Evolutionary conservation across 2,329 filamentous ascomycete species (phyloP), one percentile per base, ranked within the genome.

Genomic region (Diaporthe longicolla): DNA sequence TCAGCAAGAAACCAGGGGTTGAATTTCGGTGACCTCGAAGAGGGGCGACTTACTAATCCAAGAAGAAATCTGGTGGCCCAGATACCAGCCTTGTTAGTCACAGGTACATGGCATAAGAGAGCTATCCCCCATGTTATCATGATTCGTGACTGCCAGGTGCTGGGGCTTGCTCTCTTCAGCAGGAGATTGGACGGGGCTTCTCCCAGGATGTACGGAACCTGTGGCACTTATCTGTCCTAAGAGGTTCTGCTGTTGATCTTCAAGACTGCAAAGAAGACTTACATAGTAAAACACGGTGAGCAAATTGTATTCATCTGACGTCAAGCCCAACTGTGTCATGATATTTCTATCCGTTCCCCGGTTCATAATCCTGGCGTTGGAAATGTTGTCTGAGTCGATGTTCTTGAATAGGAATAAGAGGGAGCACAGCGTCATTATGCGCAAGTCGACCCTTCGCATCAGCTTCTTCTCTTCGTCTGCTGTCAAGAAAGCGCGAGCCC

Each of bases 351-450:
- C 70, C 7, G 83, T 85, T 9, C 83, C 84, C 54, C 77, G 79
- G 68, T 86, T 84, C 84, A 86, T 86, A 48, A 85, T 85, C 13
- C 84, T 80, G 10, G 83, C 84, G 71, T 85, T 86, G 1, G 83
- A 83, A 19, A 85, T 77, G 76, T 85, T 85, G 70, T 82, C 79
- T 10, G 79, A 76, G 63, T 85, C 84, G 4, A 85, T 75, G 19
- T 83, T 83, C 72, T 85, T 85, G 69, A 85, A 81, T 71, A 85
- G 77, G 68, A 85, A 85, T 13, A 85, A 81, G 9, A 84, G 71
- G 0, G 83, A 83, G 63, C 83, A 80, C n/a, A 85, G 76, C 0
- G 83, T 81, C 82, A 86, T 84, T 1, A 86, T 78, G 54, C 82
- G 83, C 83, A 80, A 83, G 75, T 87, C 84, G 29, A 86, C 82